Conservation (phyloP, 805 yeast species). For the Schwanniomyces vanrijiae region DNA sequence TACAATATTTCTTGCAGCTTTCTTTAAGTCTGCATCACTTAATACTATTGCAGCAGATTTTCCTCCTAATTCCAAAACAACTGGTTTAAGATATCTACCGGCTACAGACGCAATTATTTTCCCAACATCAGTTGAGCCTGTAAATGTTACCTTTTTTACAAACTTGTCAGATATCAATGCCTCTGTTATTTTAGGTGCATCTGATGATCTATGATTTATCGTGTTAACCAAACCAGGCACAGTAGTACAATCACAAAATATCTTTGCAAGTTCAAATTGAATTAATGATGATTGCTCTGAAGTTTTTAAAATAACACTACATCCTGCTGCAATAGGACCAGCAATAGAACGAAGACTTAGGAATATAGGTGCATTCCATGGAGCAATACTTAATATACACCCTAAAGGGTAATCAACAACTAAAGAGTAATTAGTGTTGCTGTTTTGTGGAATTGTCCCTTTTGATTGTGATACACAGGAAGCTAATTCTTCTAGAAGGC, state of each 20-base stretch:
- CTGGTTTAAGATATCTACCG: slow-evolving; percentile 38
- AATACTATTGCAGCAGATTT: slow-evolving; percentile 37
- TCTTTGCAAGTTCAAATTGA: slow-evolving; percentile 29
- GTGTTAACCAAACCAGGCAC: slow-evolving; percentile 34
- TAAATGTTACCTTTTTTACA: slow-evolving; percentile 42
- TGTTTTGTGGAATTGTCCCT: too few species aligned
- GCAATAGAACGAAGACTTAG: slow-evolving; percentile 37
- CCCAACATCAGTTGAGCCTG: slow-evolving; percentile 46
- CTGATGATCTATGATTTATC: slow-evolving; percentile 25
- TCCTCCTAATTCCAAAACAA: slow-evolving; percentile 46
- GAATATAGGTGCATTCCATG: slow-evolving; percentile 51
- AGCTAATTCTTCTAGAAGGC: too few species aligned
- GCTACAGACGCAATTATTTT: slow-evolving; percentile 33
- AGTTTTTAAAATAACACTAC: slow-evolving; percentile 44
- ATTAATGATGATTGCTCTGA: slow-evolving; percentile 37
- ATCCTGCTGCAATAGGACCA: slow-evolving; percentile 50
- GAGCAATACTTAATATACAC: slow-evolving; percentile 43
- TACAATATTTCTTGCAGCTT: slow-evolving; percentile 26
- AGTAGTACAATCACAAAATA: slow-evolving; percentile 37
- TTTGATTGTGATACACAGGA: too few species aligned
- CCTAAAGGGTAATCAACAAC: too few species aligned
- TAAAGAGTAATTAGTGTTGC: too few species aligned
- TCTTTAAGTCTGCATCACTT: slow-evolving; percentile 30
- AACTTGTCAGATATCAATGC: slow-evolving; percentile 20
- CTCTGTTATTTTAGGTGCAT: slow-evolving; percentile 22